Evolutionary conservation across 2,329 filamentous ascomycete species (phyloP), one percentile per base, ranked within the genome.

Genomic region (Lachnellula cervina): DNA sequence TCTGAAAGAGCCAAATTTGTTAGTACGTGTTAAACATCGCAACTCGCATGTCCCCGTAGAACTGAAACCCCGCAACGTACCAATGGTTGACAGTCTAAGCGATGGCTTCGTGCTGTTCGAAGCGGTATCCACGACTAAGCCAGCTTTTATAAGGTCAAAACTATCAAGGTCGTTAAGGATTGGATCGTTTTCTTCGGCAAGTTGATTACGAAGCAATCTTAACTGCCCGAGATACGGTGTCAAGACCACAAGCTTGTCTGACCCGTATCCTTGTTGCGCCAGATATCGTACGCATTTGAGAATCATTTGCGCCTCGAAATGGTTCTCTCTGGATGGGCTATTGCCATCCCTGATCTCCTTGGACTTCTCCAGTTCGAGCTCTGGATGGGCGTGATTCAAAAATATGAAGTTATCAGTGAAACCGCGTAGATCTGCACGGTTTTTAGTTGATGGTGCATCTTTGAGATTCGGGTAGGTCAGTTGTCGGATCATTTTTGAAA

Each of bases 191-290:
- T 84, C 77, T 9, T 75, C 69, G 4, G 72, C 71, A 5, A 90
- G 71, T 0, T 70, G 73, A 0, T 83, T 74, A 17, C 73, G 69
- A 1, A 91, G 71, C 0, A 86, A 72, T 2, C 72, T 77, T 0
- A 91, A 68, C 60, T 90, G 87, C 0, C 86, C 87, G 0, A 90
- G 73, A 61, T 92, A 91, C 0, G 88, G 88, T 0, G 86, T 89
- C 1, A 91, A 68, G 0, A 92, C 73, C 0, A 89, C 87, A 11
- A 90, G 74, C 2, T 87, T 72, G 3, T 82, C 74, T 0, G 83
- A 83, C 4, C 77, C 76, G 63, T 90, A 91, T 0, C 86, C 86
- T 60, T 92, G 87, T 58, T 89, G 88, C 0, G 74, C 82, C 0
- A 92, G 71, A 60, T 89, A 90, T 5, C 77, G 78, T 1, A 91